Evolutionary conservation across 1,139 yeast genomes (phyloP).

Genomic region (Martiniozyma asiatica): DNA sequence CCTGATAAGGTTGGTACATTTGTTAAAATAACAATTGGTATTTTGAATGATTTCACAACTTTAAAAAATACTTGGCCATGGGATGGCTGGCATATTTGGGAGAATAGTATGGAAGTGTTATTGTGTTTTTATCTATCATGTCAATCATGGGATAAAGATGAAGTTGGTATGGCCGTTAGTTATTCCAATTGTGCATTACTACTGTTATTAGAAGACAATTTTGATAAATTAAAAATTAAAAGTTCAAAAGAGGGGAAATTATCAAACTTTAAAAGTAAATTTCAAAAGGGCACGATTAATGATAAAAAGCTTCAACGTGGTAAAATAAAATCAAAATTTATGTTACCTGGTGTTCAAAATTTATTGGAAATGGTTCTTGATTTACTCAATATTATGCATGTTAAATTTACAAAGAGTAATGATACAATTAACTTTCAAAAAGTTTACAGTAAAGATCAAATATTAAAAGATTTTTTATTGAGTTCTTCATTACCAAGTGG

Average conservation of each 20-base stretch:
- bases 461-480: conserved; percentile 10
- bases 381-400: conserved; percentile 12
- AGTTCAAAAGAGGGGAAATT: too few relatives aligned
- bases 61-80: too few relatives aligned
- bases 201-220: conserved; percentile 16
- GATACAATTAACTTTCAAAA: conserved; percentile 14
- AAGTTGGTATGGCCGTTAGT: conserved; percentile 16
- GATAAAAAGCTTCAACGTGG: too few relatives aligned
- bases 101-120: conserved; percentile 11
- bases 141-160: conserved; percentile 13
- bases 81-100: too few relatives aligned
- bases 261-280: too few relatives aligned
- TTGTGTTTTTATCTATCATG: conserved; percentile 16
- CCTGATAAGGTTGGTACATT: conserved; percentile 13
- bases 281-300: too few relatives aligned
- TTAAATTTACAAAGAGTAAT: conserved; percentile 17
- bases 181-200: conserved; percentile 16
- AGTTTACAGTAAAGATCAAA: conserved; percentile 8
- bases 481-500: conserved; percentile 17
- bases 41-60: too few relatives aligned
- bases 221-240: too few relatives aligned
- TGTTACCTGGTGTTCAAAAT: too few relatives aligned
- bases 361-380: conserved; percentile 9
- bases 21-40: conserved; percentile 13
- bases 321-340: too few relatives aligned